Percentiles rank a stretch among this genome's conserved stretches.
phyloP scores from a whole-genome alignment of 768 basidiomycete species.

The Suillus clintonianus region DNA sequence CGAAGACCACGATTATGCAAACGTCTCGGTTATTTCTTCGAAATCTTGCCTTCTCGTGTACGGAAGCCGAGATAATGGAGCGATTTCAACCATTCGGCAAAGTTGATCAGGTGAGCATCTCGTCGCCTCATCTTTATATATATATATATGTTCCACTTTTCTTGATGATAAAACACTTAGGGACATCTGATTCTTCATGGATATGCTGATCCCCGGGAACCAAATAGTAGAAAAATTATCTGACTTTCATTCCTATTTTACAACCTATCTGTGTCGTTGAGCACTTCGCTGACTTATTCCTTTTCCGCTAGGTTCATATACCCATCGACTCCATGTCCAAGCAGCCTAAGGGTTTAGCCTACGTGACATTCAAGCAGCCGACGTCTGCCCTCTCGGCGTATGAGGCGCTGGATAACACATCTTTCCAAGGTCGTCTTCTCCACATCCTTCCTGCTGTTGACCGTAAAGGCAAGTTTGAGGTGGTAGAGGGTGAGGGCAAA shows the following conservation, averaged over 20 bases:
- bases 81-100: conserved; percentile 72
- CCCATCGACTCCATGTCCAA: conserved; percentile 50
- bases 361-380: conserved; percentile 50
- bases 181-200: conserved; percentile 49
- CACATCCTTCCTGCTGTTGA: conserved; percentile 89
- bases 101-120: conserved; percentile 67
- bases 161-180: conserved; percentile 46
- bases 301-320: conserved; percentile 51
- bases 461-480: conserved; percentile 48
- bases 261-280: not conserved
- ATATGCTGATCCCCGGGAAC: conserved; percentile 48
- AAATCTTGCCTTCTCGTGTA: conserved; percentile 90
- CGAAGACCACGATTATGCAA: conserved; percentile 55
- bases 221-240: conserved; percentile 56
- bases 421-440: conserved; percentile 89
- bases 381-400: conserved; percentile 67
- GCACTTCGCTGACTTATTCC: not conserved
- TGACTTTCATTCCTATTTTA: conserved; percentile 22
- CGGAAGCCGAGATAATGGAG: conserved; percentile 64
- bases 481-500: conserved; percentile 42
- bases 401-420: conserved; percentile 73
- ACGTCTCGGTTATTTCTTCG: conserved; percentile 88
- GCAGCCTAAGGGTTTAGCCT: conserved; percentile 62
- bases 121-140: no score
- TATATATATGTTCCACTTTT: conserved; percentile 8